Conservation (phyloP, 2,329 filamentous ascomycete genomes). For the Xylaria sp. region DNA sequence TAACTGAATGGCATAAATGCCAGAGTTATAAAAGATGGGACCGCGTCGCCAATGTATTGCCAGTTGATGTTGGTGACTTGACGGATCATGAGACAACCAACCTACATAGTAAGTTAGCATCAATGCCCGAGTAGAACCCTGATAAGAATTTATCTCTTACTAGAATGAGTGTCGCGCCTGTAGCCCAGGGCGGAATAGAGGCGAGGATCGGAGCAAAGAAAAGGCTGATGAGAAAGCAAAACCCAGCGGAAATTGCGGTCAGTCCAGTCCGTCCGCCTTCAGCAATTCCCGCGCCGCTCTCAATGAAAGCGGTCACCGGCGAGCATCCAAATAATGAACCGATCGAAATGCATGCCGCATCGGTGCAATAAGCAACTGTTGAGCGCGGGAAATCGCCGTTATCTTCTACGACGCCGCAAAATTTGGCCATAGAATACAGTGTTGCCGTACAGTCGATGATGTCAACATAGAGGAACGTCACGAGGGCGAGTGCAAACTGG, state of each 20-base stretch:
- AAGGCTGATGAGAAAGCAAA: conserved; percentile 76
- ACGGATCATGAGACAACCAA: conserved; percentile 82
- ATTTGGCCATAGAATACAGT: conserved; percentile 83
- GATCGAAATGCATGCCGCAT: conserved; percentile 77
- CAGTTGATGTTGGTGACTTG: conserved; percentile 81
- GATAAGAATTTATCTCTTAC: conserved; percentile 52
- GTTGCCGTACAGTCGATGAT: conserved; percentile 83
- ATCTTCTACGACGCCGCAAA: conserved; percentile 72
- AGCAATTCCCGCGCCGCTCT: conserved; percentile 79
- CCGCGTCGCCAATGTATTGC: conserved; percentile 78
- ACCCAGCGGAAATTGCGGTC: conserved; percentile 74
- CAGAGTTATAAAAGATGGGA: conserved; percentile 81
- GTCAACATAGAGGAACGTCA: conserved; percentile 83
- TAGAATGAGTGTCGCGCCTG: conserved; percentile 77
- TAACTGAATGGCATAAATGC: conserved; percentile 82
- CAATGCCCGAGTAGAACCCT: not conserved
- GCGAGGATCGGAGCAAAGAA: conserved; percentile 83
- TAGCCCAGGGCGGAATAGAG: conserved; percentile 82
- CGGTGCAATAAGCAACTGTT: conserved; percentile 80
- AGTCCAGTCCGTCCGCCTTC: conserved; percentile 80
- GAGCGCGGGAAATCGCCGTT: conserved; percentile 88
- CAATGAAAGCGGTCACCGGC: conserved; percentile 79
- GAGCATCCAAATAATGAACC: conserved; percentile 76
- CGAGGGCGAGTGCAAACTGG: conserved; percentile 76
- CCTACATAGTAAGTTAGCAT: conserved; percentile 53